These are phyloP conservation scores for Zygosaccharomyces sapae DNA, from an alignment of 1,139 yeast species.

Conservation along the genomic window DNA sequence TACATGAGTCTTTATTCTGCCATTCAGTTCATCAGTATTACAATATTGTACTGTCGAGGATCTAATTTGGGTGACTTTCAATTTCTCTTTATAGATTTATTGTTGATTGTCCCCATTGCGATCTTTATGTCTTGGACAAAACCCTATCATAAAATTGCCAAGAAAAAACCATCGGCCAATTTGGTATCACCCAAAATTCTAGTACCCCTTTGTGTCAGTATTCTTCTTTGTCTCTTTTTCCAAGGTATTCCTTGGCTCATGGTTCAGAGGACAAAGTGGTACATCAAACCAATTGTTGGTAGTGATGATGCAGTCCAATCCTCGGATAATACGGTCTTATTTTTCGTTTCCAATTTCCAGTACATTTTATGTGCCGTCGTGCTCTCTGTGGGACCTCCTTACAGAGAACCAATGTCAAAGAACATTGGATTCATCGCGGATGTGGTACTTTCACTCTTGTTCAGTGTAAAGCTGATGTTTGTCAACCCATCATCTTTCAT, in stretches of 20 bases:
- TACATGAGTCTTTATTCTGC: slow-evolving; percentile 97
- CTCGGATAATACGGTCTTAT: slow-evolving; percentile 83
- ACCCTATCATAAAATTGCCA: slow-evolving; percentile 58
- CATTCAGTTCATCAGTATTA: slow-evolving; percentile 84
- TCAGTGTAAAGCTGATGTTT: slow-evolving; percentile 50
- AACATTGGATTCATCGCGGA: slow-evolving; percentile 72
- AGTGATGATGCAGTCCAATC: slow-evolving; percentile 80
- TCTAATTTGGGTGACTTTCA: slow-evolving; percentile 97
- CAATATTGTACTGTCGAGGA: slow-evolving; percentile 80
- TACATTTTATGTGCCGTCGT: slow-evolving; percentile 80
- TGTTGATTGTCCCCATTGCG: slow-evolving; percentile 88
- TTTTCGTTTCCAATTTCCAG: slow-evolving; percentile 79
- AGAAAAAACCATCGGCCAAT: slow-evolving; percentile 89
- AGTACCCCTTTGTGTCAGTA: slow-evolving; percentile 74
- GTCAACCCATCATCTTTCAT: slow-evolving; percentile 48
- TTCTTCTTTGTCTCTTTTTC: slow-evolving; percentile 54
- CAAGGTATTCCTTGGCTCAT: slow-evolving; percentile 65
- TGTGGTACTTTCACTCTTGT: slow-evolving; percentile 45
- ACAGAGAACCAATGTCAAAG: slow-evolving; percentile 66
- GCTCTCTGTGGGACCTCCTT: slow-evolving; percentile 92
- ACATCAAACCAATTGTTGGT: slow-evolving; percentile 74
- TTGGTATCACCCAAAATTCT: slow-evolving; percentile 83
- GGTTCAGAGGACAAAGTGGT: slow-evolving; percentile 66
- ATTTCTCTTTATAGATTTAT: slow-evolving; percentile 85
- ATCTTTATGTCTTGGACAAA: slow-evolving; percentile 96